Evolutionary conservation across 495 filamentous ascomycete species (phyloP), one percentile per base, ranked within the genome.

Genomic region (Trichoderma parareesei): DNA sequence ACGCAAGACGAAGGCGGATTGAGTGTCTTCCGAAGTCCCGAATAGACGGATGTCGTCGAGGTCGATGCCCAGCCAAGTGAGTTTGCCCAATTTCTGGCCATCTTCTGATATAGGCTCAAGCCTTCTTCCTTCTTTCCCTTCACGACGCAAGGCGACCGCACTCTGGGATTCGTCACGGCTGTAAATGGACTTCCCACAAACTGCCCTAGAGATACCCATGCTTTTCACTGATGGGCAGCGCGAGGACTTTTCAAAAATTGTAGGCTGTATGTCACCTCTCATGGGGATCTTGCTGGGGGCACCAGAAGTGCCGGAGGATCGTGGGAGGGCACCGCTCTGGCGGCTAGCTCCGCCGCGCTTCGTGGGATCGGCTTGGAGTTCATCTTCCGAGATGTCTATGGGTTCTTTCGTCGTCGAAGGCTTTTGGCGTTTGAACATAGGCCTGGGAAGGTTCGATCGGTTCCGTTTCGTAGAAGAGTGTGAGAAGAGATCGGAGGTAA

Each of bases 361-460:
- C n/a, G 60, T n/a, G 18, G 7, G 33, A 62, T 41, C 60, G 38
- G 16, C 42, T 48, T 44, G 43, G 16, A 63, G 61, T 48, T 63
- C 61, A 35, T 63, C 61, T 46, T 63, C 61, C 11, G 61, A 63
- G 13, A 44, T 8, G 33, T 63, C 61, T n/a, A 61, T 61, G 5
- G 60, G 38, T 38, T 61, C 60, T 18, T 61, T 43, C 38, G 18
- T n/a, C 0, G 41, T 41, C 16, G 60, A 40, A 41, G 38, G 60
- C 38, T 61, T 61, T 9, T 61, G 60, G 4, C 60, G 60, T 27
- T 61, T 61, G n/a, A 42, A n/a, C 16, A 18, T 16, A 1, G 14
- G 60, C 13, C n/a, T 5, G 5, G 33, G 41, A 18, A 8, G 60
- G n/a, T 43, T 14, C 11, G 38, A n/a, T n/a, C 60, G 60, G 18